phyloP scores from a whole-genome alignment of 1,284 basidiomycete species.

The Ceratobasidium sp. region DNA sequence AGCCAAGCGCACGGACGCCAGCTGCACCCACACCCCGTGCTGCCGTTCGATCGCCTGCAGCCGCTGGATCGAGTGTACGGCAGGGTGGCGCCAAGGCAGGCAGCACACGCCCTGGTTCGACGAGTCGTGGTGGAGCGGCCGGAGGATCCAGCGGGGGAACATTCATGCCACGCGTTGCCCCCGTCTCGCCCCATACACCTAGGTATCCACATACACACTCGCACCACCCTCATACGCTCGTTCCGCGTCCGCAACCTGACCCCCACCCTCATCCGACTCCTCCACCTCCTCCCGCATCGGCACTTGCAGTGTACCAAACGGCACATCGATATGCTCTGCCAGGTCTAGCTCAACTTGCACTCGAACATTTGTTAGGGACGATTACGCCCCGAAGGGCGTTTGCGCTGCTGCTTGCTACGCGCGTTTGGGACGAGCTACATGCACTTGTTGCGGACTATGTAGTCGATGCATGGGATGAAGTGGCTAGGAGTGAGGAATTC shows the following conservation, averaged over 20 bases:
- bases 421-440: conserved; percentile 74
- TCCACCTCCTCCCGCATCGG: conserved; percentile 73
- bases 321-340: conserved; percentile 83
- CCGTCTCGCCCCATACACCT: conserved; percentile 40
- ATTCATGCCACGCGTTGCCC: conserved; percentile 4
- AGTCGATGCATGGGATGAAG: conserved; percentile 77
- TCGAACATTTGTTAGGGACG: conserved; percentile 80
- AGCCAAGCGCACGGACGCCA: conserved; percentile 16
- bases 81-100: conserved; percentile 13
- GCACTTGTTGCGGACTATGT: conserved; percentile 76
- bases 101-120: conserved; percentile 15
- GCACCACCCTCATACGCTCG: conserved; percentile 36
- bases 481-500: conserved; percentile 72
- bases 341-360: conserved; percentile 72
- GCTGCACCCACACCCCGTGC: conserved; percentile 28
- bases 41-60: conserved; percentile 9
- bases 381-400: conserved; percentile 80
- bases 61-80: conserved; percentile 25
- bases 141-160: conserved; percentile 4
- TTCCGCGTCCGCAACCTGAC: conserved; percentile 63
- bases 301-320: conserved; percentile 82
- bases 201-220: conserved; percentile 41
- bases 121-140: background rate
- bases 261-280: conserved; percentile 81
- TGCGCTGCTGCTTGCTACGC: conserved; percentile 75